Evolutionary conservation across 805 yeast species (phyloP).

Genomic region (Lipomyces yamadae): DNA sequence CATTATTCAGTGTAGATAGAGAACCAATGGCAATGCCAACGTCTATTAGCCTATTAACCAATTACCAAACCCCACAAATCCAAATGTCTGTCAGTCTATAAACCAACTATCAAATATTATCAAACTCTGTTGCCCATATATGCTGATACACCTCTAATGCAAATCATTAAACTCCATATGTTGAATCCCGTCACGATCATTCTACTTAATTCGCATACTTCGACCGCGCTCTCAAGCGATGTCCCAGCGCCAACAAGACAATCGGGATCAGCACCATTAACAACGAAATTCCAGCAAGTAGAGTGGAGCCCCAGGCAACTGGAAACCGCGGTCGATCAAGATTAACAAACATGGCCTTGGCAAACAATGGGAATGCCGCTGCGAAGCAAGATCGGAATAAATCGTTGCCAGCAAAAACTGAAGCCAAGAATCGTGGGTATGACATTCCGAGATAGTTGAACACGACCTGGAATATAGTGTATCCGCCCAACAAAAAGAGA

Average conservation of each 20-base stretch:
- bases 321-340: slow-evolving; percentile 44
- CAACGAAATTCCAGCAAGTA: slow-evolving; percentile 53
- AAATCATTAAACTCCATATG: neutral
- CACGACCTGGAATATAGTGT: slow-evolving; percentile 57
- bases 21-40: too few species aligned
- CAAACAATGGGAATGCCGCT: slow-evolving; percentile 16
- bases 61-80: too few species aligned
- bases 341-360: slow-evolving; percentile 14
- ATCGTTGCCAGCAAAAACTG: slow-evolving; percentile 63
- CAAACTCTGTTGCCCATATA: too few species aligned
- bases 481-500: slow-evolving; percentile 50
- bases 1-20: too few species aligned
- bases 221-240: slow-evolving; percentile 7
- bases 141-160: too few species aligned
- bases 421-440: slow-evolving; percentile 58
- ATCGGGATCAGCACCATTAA: slow-evolving; percentile 43
- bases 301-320: slow-evolving; percentile 61
- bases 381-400: slow-evolving; percentile 41
- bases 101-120: too few species aligned
- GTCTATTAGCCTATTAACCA: too few species aligned
- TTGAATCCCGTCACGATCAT: neutral
- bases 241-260: neutral
- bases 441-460: slow-evolving; percentile 57
- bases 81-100: too few species aligned
- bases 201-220: slow-evolving; percentile 6